phyloP scores from a whole-genome alignment of 2,329 filamentous ascomycete species.

The Uncinocarpus reesii region DNA sequence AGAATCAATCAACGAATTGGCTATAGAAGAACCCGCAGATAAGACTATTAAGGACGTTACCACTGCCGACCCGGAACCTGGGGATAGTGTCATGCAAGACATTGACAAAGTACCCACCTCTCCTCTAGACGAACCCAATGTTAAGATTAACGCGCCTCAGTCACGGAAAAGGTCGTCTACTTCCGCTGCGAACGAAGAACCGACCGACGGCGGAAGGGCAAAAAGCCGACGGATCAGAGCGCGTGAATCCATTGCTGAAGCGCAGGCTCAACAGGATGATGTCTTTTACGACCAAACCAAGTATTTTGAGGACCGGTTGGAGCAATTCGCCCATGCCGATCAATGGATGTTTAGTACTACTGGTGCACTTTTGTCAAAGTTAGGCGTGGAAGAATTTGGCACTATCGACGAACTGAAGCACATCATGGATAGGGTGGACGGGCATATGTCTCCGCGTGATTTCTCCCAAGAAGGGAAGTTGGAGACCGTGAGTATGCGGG shows the following conservation, averaged over 20 bases:
- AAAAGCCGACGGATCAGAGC: constrained; percentile 53
- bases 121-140: constrained; percentile 24
- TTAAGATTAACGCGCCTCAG: constrained; percentile 23
- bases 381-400: constrained; percentile 40
- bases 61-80: constrained; percentile 1
- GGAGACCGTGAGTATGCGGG: constrained; percentile 9
- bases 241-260: constrained; percentile 46
- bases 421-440: constrained; percentile 19
- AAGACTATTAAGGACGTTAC: neutral
- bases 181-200: constrained; percentile 49
- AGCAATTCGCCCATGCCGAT: constrained; percentile 46
- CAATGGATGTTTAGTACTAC: constrained; percentile 47
- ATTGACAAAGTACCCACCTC: constrained; percentile 8
- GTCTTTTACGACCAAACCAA: constrained; percentile 42
- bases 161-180: constrained; percentile 52
- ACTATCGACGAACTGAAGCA: constrained; percentile 33
- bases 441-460: constrained; percentile 17
- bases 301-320: constrained; percentile 47
- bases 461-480: constrained; percentile 4
- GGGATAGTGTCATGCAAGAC: neutral
- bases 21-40: neutral
- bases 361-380: constrained; percentile 42
- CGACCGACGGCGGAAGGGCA: constrained; percentile 45
- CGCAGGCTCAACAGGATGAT: constrained; percentile 37
- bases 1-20: neutral